phyloP scores from a whole-genome alignment of 1,284 basidiomycete genomes.

The Gomphus bonarii region DNA sequence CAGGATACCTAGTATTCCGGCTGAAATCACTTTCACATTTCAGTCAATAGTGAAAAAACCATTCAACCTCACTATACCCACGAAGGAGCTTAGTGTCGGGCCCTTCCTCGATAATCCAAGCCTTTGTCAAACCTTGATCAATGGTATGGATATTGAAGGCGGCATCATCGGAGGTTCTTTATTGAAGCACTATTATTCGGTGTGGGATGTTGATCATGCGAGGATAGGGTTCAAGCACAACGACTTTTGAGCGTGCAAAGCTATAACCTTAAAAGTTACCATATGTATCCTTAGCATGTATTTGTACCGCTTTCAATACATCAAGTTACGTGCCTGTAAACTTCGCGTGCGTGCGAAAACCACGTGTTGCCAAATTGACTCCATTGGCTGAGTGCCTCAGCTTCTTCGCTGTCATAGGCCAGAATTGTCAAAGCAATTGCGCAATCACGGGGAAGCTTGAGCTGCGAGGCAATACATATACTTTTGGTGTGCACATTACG shows the following conservation, averaged over 20 bases:
- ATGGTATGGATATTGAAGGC: not conserved
- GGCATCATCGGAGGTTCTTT: constrained; percentile 7
- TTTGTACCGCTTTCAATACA: not conserved
- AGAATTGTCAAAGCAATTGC: not conserved
- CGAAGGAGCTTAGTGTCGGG: constrained; percentile 1
- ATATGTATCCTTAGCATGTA: not conserved
- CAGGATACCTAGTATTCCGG: not conserved
- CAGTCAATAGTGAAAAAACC: not conserved
- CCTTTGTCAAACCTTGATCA: constrained; percentile 10
- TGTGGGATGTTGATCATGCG: constrained; percentile 7
- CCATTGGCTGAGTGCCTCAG: not conserved
- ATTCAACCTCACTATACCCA: constrained; percentile 6
- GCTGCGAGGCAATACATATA: not conserved
- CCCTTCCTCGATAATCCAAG: constrained; percentile 5
- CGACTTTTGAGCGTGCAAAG: not conserved
- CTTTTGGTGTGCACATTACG: not conserved
- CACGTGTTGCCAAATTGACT: not conserved
- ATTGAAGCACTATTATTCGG: constrained; percentile 8
- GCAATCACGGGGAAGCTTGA: not conserved
- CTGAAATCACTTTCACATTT: constrained; percentile 5
- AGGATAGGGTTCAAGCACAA: constrained; percentile 2
- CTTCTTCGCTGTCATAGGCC: not conserved
- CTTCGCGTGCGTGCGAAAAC: not conserved
- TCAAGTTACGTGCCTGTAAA: not conserved
- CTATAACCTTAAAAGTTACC: not conserved